Evolutionary conservation across 306 rosid genomes (phyloP).

Genomic region (Abrus pulchellus): DNA sequence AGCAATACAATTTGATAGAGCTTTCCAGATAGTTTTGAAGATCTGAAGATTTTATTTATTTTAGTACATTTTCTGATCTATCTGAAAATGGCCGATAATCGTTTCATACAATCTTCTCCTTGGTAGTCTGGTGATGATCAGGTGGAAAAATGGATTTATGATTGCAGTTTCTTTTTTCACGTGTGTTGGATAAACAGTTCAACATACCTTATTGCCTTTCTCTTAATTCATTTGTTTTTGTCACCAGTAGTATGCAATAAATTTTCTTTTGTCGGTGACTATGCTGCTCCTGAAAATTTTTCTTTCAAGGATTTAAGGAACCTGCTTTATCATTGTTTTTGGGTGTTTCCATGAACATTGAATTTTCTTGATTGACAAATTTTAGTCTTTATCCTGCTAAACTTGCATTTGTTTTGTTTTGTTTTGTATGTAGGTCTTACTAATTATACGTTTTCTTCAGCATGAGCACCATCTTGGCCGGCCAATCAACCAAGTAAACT

Average conservation of each 20-base stretch:
- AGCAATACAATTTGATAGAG: constrained; percentile 17
- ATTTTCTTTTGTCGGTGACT: background rate
- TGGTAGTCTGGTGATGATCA: constrained; percentile 2
- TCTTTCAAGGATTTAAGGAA: constrained; percentile 32
- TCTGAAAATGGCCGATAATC: constrained; percentile 14
- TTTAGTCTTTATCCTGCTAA: constrained; percentile 31
- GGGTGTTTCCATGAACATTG: background rate
- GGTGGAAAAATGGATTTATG: constrained; percentile 1
- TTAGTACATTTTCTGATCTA: constrained; percentile 11
- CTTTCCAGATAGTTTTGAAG: constrained; percentile 17
- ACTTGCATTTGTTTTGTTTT: constrained; percentile 10
- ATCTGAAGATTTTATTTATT: constrained; percentile 15
- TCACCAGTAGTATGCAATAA: constrained; percentile 15
- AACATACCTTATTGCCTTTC: constrained; percentile 4
- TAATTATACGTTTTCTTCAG: constrained; percentile 93
- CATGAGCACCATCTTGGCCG: constrained; percentile 98
- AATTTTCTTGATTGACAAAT: constrained; percentile 29
- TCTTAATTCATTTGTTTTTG: constrained; percentile 5
- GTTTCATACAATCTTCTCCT: constrained; percentile 28
- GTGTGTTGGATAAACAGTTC: background rate
- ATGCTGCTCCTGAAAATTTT: constrained; percentile 8
- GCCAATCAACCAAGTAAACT: constrained; percentile 85
- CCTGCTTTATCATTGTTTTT: constrained; percentile 22
- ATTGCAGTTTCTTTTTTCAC: constrained; percentile 26
- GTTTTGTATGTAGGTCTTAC: constrained; percentile 68